Evolutionary conservation across 225 moss, liverwort and hornwort species (phyloP).

Genomic region (Asterella californica): DNA sequence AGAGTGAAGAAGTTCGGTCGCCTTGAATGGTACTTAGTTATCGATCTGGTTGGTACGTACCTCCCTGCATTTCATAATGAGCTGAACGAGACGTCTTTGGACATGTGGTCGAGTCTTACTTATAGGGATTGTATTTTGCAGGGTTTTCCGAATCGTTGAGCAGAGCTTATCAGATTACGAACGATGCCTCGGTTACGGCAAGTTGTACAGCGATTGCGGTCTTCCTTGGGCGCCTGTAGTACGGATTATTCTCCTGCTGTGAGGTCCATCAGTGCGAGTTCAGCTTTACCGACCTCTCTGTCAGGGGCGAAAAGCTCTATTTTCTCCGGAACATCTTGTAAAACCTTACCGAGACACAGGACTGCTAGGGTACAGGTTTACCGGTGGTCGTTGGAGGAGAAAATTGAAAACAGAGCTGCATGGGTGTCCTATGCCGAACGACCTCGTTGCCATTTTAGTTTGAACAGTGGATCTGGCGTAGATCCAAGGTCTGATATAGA

Average conservation of each 20-base stretch:
- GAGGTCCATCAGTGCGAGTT: neutral
- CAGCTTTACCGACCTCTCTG: neutral
- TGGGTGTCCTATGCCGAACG: neutral
- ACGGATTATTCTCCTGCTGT: neutral
- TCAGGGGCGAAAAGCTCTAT: neutral
- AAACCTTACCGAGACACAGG: neutral
- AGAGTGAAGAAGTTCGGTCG: too few relatives aligned
- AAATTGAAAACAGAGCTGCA: neutral
- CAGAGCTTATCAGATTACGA: neutral
- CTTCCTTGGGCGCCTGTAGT: neutral
- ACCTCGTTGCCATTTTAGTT: neutral
- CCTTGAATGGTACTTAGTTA: too few relatives aligned
- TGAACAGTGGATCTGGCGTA: neutral
- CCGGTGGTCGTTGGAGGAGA: neutral
- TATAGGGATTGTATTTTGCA: neutral
- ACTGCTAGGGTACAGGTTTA: neutral
- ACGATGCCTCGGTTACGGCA: slow-evolving; percentile 22
- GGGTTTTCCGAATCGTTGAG: neutral
- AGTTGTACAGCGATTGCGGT: neutral
- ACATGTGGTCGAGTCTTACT: too few relatives aligned
- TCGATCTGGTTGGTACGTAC: too few relatives aligned
- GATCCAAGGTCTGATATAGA: neutral
- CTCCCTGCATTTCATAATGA: too few relatives aligned
- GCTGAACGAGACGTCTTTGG: too few relatives aligned
- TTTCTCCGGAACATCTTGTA: neutral